Base-by-base conservation (phyloP, 805 yeast species). In the Ogataea pignaliae region DNA sequence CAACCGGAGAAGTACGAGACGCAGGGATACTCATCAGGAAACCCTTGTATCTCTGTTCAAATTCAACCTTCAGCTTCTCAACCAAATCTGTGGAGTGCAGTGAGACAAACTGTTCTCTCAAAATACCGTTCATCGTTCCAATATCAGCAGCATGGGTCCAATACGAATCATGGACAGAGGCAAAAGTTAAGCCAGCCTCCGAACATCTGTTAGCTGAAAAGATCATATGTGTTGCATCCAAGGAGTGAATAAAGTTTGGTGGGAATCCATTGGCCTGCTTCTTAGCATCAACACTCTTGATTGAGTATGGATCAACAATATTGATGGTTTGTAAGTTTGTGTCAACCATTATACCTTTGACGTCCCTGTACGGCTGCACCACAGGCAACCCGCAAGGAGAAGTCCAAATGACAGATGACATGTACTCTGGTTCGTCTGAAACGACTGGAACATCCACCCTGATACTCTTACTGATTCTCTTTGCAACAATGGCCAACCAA, bases 141-240 rank as follows among this genome's bases (percentile, higher is more conserved):
- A 91, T 81, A 61, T 87, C 91, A 40, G 79, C 69, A 1, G 99
- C 97, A 61, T 93, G 98, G 0, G 98, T 89, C 99, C 99, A 91
- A 63, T 87, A 91, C 0, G 98, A 91, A 63, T 91, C 99, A 65
- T 91, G 99, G 18, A 91, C 99, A 0, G 98, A 81, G 0, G 98
- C 97, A 72, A 93, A 91, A 11, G 80, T 71, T 40, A 93, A 65
- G 0, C 78, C 79, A 1, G 61, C 60, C 35, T 81, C 73, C 4
- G 84, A 79, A 63, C 97, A 88, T 18, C 80, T 80, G 40, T 79
- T 71, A 0, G 97, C 95, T 9, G 96, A 85, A 71, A 90, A 68
- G 41, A 93, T 71, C 99, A 91, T 93, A 63, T 91, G 99, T 0
- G 97, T 84, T 1, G 98, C 98, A 72, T 91, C 99, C 45, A 91